Base-by-base conservation (phyloP, 345 rosid genomes). In the Salix udensis region DNA sequence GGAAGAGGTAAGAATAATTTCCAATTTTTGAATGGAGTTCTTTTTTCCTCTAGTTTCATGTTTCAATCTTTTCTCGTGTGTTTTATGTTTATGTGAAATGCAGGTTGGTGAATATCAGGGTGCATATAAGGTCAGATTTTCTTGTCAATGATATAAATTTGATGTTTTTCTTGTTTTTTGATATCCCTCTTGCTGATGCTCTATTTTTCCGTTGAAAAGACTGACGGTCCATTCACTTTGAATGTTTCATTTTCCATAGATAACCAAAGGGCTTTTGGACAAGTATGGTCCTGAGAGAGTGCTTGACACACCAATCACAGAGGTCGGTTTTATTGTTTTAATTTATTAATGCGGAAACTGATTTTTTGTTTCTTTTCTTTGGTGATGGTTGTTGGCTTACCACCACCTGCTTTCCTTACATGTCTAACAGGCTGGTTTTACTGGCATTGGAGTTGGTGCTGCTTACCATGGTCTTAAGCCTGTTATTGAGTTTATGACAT, bases 81-180 rank as follows among this genome's bases (percentile, higher is more conserved):
- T 10, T 26, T 68, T 65, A 40, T 70, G 31, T 58, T 40, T 75
- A 11, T 50, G 73, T 71, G 67, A 30, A 72, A 18, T 85, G 82
- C 88, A 95, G 97, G 98, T 95, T 75, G 97, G 98, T 68, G 97
- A 95, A 87, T 95, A 95, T 82, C 97, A 94, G 77, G 98, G 97
- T 81, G 98, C 98, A n/a, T 93, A 94, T 87, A 94, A 94, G 98
- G 98, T 92, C 73, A 84, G 88, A 13, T 55, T 72, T 67, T 58
- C 40, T 50, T n/a, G 30, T 2, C 19, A n/a, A 19, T 65, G 70
- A 44, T 42, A n/a, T 31, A 60, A 40, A 37, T 66, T 78, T 14
- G 37, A 36, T 31, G 21, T 36, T 48, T 40, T 67, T n/a, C 61
- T 11, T 74, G 23, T 48, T 70, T 64, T 26, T 61, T 48, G 24